Conservation (phyloP, 352 stramenopile species). For the Plasmopara muralis region DNA sequence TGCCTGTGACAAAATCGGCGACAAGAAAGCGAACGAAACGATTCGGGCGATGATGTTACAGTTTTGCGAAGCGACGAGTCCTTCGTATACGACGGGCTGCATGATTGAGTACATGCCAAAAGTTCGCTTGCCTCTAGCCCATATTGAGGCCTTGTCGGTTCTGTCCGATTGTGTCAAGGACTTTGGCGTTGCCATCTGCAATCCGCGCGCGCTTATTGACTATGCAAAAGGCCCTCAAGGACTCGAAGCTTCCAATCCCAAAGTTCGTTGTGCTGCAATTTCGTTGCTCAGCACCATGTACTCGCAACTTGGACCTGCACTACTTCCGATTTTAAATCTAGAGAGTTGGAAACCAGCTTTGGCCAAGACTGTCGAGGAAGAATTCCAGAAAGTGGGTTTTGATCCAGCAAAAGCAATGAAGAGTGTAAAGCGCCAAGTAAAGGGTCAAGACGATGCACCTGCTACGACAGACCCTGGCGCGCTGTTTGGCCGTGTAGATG, state of each 20-base stretch:
- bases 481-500: conserved; percentile 70
- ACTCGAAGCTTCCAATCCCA: conserved; percentile 75
- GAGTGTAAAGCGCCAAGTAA: conserved; percentile 61
- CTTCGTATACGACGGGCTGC: conserved; percentile 68
- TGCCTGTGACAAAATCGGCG: conserved; percentile 76
- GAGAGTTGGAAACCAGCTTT: conserved; percentile 83
- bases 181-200: conserved; percentile 69
- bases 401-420: conserved; percentile 49
- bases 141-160: conserved; percentile 61
- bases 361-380: conserved; percentile 59
- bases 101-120: conserved; percentile 70
- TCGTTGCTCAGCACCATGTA: conserved; percentile 75
- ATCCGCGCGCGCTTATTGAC: conserved; percentile 63
- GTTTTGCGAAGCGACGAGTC: conserved; percentile 68
- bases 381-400: conserved; percentile 80
- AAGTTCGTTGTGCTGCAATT: conserved; percentile 63
- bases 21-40: conserved; percentile 67
- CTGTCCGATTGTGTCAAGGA: conserved; percentile 66
- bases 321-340: conserved; percentile 73
- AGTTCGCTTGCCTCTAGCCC: conserved; percentile 71
- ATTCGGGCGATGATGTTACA: conserved; percentile 68
- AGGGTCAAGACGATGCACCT: conserved; percentile 51
- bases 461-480: conserved; percentile 36
- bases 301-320: conserved; percentile 66
- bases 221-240: conserved; percentile 66